A percentile compares a stretch with the other conserved stretches of the same genome.
Evolutionary conservation across 2,329 filamentous ascomycete genomes (phyloP).

Genomic region (Penicillium sp.): DNA sequence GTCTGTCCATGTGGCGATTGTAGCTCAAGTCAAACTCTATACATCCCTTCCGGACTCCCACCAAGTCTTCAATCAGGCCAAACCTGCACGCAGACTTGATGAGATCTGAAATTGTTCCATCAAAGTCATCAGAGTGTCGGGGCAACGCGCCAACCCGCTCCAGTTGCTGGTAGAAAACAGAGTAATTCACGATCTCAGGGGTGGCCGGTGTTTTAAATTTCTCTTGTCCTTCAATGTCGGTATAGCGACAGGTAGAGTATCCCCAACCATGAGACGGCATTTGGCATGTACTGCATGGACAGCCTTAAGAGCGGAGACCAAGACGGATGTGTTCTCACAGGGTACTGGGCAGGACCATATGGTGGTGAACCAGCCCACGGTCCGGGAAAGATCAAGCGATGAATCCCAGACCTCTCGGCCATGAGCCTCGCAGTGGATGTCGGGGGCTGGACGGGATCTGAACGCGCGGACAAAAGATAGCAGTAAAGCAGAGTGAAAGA

Average conservation of each 20-base stretch:
- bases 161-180: background rate
- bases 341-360: background rate
- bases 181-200: background rate
- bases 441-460: background rate
- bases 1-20: background rate
- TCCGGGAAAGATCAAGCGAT: background rate
- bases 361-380: background rate
- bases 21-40: background rate
- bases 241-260: background rate
- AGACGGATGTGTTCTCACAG: background rate
- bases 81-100: background rate
- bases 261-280: background rate
- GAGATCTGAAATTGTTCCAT: background rate
- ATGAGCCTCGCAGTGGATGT: background rate
- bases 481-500: background rate
- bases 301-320: background rate
- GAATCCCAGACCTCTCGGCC: background rate
- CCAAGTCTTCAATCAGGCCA: background rate
- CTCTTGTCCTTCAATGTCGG: background rate
- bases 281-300: background rate
- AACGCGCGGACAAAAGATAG: background rate
- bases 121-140: background rate
- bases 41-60: background rate
- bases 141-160: background rate
- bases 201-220: background rate